Evolutionary conservation across 192 early-diverging fungal species (phyloP), one percentile per base, ranked within the genome.

Genomic region (Backusella sp.): DNA sequence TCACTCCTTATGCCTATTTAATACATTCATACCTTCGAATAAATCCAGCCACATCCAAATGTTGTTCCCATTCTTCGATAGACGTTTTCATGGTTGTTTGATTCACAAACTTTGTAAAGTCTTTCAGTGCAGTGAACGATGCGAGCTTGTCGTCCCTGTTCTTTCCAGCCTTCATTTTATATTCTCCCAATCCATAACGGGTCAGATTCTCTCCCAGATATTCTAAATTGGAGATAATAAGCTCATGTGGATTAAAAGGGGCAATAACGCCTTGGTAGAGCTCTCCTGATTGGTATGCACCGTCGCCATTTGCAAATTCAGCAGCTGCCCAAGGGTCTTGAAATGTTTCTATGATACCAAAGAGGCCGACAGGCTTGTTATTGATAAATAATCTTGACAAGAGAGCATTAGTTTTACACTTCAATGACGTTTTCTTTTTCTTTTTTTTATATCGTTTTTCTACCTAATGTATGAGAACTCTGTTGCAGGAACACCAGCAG

Each of bases 381-480:
- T 68, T 41, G 6, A 68, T 21, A 37, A 68, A 37, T 9, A 37
- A 34, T 39, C 67, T 68, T 5, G 77, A 79, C 2, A 19, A 52
- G 15, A 19, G 1, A 2, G 4, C 37, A 11, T 39, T 6, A 39
- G 37, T 44, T 44, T 44, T 32, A 32, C 30, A 32, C 30, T 32
- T 32, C 30, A 32, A 32, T 32, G 30, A 32, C 30, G 30, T 2
- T 32, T 32, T 32, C 30, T 37, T 9, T 37, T 37, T 0, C 9
- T 36, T 7, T 5, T 36, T 36, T 36, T 36, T 5, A 7, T 36
- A 7, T n/a, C 36, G 36, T 6, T 8, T 7, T 73, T 77, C 0
- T 8, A 81, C 76, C 76, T 28, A 17, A 65, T 56, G 62, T 59
- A 37, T 1, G 72, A 73, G 23, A 62, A 73, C 3, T 23, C 56